Evolutionary conservation across 1,139 yeast species (phyloP), one percentile per base, ranked within the genome.

Genomic region (Saccharomyces hybrid): DNA sequence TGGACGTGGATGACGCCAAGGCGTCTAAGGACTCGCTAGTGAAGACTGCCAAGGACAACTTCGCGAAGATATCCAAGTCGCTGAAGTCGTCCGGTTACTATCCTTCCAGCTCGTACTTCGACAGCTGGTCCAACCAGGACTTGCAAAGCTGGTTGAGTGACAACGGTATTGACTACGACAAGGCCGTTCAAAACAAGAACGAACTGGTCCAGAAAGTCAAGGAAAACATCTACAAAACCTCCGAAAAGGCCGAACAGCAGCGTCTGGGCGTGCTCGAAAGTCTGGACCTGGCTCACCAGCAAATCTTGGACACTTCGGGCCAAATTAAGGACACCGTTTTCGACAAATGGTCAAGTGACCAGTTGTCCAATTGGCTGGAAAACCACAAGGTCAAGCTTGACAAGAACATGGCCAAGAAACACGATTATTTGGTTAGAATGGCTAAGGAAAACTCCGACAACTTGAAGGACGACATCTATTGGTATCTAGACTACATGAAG

Each of bases 61-160:
- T 73, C 61, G 71, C 72, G 56, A 64, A 65, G 29, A 67, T 78
- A 56, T 72, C 75, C 32, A 66, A 67, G 49, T 61, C 65, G 32
- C 61, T 69, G 53, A 67, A 72, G 0, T 71, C 71, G 4, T 71
- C 80, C 42, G 82, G 81, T 13, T 68, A 66, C 49, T 79, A 80
- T 56, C 78, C 82, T n/a, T 78, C 82, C 9, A 74, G 72, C 51
- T 75, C 80, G 75, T 68, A 79, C 50, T 81, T 78, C 62, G 65
- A 73, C 20, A 61, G 71, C 29, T 81, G 85, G 83, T 68, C 72
- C 34, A 62, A 64, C 13, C 69, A 72, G 5, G 78, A 76, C 50
- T 64, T 80, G 59, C 68, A 75, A 58, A 64, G 72, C 20, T 78
- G 87, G 80, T 66, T 80, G 53, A 68, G 72, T 28, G 70, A 78